Percentiles rank a stretch among this genome's conserved stretches.
Conservation (phyloP, 139 green algal species). For the Volvox africanus region DNA sequence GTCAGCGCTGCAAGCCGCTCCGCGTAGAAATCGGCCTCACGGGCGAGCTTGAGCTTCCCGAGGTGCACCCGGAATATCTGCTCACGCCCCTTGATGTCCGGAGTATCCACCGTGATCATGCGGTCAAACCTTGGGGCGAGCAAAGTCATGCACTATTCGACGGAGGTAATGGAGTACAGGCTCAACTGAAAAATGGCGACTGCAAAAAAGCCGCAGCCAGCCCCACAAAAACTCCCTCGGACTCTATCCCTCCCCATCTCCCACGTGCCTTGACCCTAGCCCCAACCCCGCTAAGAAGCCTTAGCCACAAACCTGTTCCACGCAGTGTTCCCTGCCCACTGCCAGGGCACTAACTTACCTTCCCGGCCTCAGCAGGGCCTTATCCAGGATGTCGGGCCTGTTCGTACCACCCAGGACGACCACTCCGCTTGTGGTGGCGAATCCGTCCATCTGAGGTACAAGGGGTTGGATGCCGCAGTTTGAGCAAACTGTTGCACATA, state of each 20-base stretch:
- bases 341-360: conserved; percentile 32
- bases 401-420: conserved; percentile 99
- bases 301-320: too few species aligned
- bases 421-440: conserved; percentile 74
- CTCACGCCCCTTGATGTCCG: conserved; percentile 96
- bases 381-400: conserved; percentile 98
- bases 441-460: conserved; percentile 49
- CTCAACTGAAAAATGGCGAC: too few species aligned
- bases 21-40: conserved; percentile 83
- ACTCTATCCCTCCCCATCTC: too few species aligned
- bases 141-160: background rate
- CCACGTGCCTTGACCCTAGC: too few species aligned
- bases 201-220: too few species aligned
- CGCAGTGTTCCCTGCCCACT: conserved; percentile 50
- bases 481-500: too few species aligned
- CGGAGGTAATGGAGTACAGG: too few species aligned
- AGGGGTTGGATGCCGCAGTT: too few species aligned
- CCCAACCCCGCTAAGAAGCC: too few species aligned
- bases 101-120: conserved; percentile 96
- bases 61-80: conserved; percentile 97
- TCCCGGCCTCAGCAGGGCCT: conserved; percentile 95
- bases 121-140: conserved; percentile 88
- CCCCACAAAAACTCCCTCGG: too few species aligned
- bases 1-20: conserved; percentile 95
- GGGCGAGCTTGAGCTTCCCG: conserved; percentile 86